These are phyloP conservation scores for Phaffia rhodozyma DNA, from an alignment of 1,284 basidiomycete species.

Conservation along the genomic window DNA sequence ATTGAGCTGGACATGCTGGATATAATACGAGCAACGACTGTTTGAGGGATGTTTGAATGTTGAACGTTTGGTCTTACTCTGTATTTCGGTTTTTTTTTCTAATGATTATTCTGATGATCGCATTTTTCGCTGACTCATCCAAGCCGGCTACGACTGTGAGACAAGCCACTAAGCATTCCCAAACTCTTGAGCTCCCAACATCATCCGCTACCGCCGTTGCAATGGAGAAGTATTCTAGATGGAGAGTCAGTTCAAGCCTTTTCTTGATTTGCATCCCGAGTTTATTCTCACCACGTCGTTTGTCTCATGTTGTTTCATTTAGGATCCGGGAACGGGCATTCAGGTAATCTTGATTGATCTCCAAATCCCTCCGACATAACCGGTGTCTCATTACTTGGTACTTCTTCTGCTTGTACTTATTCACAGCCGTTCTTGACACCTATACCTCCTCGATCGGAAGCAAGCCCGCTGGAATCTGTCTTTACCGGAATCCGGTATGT, in stretches of 20 bases:
- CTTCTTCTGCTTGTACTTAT: not conserved
- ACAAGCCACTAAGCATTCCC: not conserved
- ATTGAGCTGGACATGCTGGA: not conserved
- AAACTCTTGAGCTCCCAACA: not conserved
- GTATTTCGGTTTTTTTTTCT: too few relatives aligned
- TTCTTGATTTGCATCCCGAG: conserved; percentile 13
- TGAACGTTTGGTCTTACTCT: too few relatives aligned
- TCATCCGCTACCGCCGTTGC: not conserved
- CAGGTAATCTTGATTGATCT: conserved; percentile 23
- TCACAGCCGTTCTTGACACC: conserved; percentile 28
- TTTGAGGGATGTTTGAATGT: not conserved
- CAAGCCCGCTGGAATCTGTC: not conserved
- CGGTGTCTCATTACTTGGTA: not conserved
- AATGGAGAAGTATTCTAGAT: conserved; percentile 38
- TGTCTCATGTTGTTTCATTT: not conserved
- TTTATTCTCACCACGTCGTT: not conserved
- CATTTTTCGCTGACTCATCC: too few relatives aligned
- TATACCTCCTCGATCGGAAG: conserved; percentile 22
- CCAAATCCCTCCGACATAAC: not conserved
- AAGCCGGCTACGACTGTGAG: too few relatives aligned
- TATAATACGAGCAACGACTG: too few relatives aligned
- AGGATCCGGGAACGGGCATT: conserved; percentile 36
- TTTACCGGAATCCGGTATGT: conserved; percentile 2
- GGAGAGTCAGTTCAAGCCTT: conserved; percentile 29
- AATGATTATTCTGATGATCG: too few relatives aligned